These are phyloP conservation scores for Neopestalotiopsis sp. DNA, from an alignment of 2,329 filamentous ascomycete genomes.

Conservation along the genomic window DNA sequence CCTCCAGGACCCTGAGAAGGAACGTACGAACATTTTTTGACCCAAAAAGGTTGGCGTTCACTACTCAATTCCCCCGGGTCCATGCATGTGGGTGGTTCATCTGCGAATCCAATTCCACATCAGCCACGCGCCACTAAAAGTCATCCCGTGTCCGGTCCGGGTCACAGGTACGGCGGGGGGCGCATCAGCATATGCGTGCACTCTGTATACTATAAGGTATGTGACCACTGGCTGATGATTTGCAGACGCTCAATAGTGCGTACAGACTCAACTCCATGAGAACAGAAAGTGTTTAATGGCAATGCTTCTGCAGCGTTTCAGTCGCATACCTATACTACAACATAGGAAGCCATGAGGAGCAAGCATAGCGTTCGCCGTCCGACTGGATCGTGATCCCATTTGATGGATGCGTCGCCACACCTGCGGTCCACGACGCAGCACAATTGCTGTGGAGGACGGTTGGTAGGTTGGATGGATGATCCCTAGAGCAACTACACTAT, in stretches of 20 bases:
- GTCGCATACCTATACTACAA: neutral
- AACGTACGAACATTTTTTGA: neutral
- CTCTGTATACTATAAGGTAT: neutral
- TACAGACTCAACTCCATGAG: neutral
- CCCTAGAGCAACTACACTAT: too few relatives aligned
- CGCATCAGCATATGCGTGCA: neutral
- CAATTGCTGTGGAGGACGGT: neutral
- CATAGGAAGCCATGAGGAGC: neutral
- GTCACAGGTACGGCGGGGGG: neutral
- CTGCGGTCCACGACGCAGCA: neutral
- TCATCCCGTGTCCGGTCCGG: neutral
- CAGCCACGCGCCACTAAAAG: neutral
- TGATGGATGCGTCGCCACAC: neutral
- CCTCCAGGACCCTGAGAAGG: neutral
- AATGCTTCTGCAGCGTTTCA: neutral
- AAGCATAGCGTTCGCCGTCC: neutral
- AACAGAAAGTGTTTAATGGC: neutral
- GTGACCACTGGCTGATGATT: neutral
- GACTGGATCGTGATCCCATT: conserved; percentile 1
- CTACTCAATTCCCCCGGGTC: neutral
- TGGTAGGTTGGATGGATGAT: neutral
- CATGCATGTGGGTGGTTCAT: neutral
- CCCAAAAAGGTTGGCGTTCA: neutral
- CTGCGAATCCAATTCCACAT: neutral
- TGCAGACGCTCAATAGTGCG: neutral